Conservation (phyloP, 2,329 filamentous ascomycete species). For the Fusarium duplospermum region DNA sequence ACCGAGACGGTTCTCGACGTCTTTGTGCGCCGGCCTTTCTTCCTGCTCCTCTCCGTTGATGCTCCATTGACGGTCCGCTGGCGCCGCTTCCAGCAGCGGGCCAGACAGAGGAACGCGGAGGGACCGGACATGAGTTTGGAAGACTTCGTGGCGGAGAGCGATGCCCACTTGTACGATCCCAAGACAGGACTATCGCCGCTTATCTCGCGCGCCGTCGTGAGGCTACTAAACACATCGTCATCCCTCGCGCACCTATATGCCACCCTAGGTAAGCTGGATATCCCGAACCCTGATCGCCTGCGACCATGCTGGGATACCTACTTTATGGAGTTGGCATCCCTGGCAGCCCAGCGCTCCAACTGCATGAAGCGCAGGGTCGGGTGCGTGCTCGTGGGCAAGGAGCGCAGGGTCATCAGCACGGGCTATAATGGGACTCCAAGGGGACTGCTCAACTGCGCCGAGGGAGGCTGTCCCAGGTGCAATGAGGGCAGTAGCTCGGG, state of each 20-base stretch:
- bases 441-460: slow-evolving; percentile 88
- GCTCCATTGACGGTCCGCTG: slow-evolving; percentile 88
- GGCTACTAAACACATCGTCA: slow-evolving; percentile 85
- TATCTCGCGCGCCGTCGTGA: slow-evolving; percentile 83
- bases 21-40: slow-evolving; percentile 86
- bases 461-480: slow-evolving; percentile 90
- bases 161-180: slow-evolving; percentile 80
- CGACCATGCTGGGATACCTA: slow-evolving; percentile 96
- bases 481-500: slow-evolving; percentile 80
- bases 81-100: slow-evolving; percentile 73
- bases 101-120: slow-evolving; percentile 30
- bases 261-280: slow-evolving; percentile 78
- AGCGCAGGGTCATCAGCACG: slow-evolving; percentile 89
- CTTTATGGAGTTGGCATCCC: slow-evolving; percentile 95
- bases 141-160: slow-evolving; percentile 69
- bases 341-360: slow-evolving; percentile 91
- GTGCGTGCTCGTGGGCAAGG: slow-evolving; percentile 85
- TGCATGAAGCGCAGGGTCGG: slow-evolving; percentile 99
- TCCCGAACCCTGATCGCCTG: slow-evolving; percentile 82
- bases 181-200: slow-evolving; percentile 76
- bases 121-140: slow-evolving; percentile 58
- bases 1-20: slow-evolving; percentile 79
- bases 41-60: slow-evolving; percentile 91
- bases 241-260: slow-evolving; percentile 78
- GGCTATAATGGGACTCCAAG: slow-evolving; percentile 98